phyloP scores from a whole-genome alignment of 1,284 basidiomycete species.

The Ceratorhiza oryzae-sativae region DNA sequence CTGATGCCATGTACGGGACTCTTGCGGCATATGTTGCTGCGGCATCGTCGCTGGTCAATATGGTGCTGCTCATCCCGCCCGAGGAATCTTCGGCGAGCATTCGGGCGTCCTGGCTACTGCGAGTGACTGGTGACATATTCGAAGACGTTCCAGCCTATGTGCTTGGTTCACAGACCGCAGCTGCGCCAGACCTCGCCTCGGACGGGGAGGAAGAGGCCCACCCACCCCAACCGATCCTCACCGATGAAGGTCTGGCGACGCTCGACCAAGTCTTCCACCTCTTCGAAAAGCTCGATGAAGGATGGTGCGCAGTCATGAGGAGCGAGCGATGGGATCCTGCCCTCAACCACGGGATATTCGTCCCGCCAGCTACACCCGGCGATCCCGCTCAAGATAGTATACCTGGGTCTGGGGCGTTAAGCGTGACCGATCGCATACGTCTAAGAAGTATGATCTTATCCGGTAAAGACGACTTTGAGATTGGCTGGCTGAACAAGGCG shows the following conservation, averaged over 20 bases:
- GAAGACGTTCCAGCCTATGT: slow-evolving; percentile 26
- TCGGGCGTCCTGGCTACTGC: slow-evolving; percentile 16
- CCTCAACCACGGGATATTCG: slow-evolving; percentile 30
- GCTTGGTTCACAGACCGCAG: background rate
- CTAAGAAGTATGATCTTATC: slow-evolving; percentile 23
- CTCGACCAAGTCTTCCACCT: slow-evolving; percentile 23
- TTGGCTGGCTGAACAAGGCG: slow-evolving; percentile 35
- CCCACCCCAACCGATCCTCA: slow-evolving; percentile 4
- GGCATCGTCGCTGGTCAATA: slow-evolving; percentile 25
- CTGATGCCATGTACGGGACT: slow-evolving; percentile 9
- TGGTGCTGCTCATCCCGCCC: slow-evolving; percentile 28
- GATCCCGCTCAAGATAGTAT: background rate
- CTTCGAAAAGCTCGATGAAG: slow-evolving; percentile 19
- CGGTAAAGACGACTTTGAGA: slow-evolving; percentile 33
- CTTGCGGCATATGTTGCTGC: slow-evolving; percentile 19
- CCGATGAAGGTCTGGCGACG: slow-evolving; percentile 12
- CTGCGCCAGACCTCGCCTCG: background rate
- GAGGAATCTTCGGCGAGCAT: slow-evolving; percentile 4
- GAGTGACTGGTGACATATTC: slow-evolving; percentile 33
- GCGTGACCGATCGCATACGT: slow-evolving; percentile 26
- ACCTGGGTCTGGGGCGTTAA: background rate
- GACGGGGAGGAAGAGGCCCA: background rate
- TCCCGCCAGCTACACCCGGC: background rate
- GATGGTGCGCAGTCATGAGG: slow-evolving; percentile 27
- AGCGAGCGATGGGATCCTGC: slow-evolving; percentile 30